Percentiles rank a stretch among this genome's conserved stretches.
phyloP scores from a whole-genome alignment of 805 yeast species.

The Yamadazyma insecticola region DNA sequence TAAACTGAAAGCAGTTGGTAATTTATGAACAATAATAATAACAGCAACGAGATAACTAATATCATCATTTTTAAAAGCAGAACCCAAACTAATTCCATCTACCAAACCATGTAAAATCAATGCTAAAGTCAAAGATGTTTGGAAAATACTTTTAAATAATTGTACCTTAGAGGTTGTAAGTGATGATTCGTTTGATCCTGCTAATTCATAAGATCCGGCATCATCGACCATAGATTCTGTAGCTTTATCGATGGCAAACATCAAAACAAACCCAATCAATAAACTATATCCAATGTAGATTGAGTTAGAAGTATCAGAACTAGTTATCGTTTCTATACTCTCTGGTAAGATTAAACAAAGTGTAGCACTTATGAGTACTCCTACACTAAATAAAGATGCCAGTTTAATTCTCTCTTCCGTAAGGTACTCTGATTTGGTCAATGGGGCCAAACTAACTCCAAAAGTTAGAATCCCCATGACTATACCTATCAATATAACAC shows the following conservation, averaged over 20 bases:
- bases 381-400: conserved; percentile 9
- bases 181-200: too few species aligned
- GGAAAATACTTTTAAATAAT: too few species aligned
- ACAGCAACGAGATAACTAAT: conserved; percentile 45
- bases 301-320: conserved; percentile 1
- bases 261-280: conserved; percentile 8
- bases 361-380: conserved; percentile 12
- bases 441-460: conserved; percentile 12
- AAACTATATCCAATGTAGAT: conserved; percentile 11
- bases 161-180: too few species aligned
- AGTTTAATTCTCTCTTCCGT: too few species aligned
- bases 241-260: conserved; percentile 2
- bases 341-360: conserved; percentile 13
- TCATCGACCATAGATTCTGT: too few species aligned
- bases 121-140: conserved; percentile 60
- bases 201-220: too few species aligned
- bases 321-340: conserved; percentile 7
- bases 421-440: too few species aligned
- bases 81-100: conserved; percentile 72
- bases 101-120: conserved; percentile 62
- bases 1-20: conserved; percentile 72
- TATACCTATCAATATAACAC: conserved; percentile 7
- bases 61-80: conserved; percentile 42
- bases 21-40: conserved; percentile 64
- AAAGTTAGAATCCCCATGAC: conserved; percentile 9